These are phyloP conservation scores for Kodamaea anthophila DNA, from an alignment of 1,139 yeast genomes.

Conservation along the genomic window DNA sequence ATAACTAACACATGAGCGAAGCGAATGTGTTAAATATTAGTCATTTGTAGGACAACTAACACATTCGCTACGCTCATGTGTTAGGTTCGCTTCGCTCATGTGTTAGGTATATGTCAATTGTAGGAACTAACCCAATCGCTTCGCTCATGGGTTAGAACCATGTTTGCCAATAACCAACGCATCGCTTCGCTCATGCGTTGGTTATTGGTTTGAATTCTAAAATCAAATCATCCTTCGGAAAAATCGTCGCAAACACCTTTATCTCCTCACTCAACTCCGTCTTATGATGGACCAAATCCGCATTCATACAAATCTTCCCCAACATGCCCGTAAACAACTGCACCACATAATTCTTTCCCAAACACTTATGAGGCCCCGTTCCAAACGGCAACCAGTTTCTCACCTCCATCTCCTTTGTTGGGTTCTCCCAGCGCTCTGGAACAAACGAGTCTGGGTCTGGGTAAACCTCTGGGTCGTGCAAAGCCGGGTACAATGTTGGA, in stretches of 20 bases:
- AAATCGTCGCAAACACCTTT: constrained; percentile 94
- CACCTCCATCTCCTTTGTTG: constrained; percentile 50
- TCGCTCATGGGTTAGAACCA: too few relatives aligned
- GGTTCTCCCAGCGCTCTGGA: constrained; percentile 85
- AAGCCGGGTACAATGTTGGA: constrained; percentile 90
- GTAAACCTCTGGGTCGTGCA: constrained; percentile 95
- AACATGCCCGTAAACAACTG: constrained; percentile 83
- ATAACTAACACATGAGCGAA: too few relatives aligned
- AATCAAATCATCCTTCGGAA: constrained; percentile 93
- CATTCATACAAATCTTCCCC: constrained; percentile 78
- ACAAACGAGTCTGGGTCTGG: constrained; percentile 88
- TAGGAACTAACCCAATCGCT: too few relatives aligned
- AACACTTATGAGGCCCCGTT: constrained; percentile 92
- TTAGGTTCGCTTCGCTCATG: too few relatives aligned
- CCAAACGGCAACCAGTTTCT: constrained; percentile 97
- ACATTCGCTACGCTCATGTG: too few relatives aligned
- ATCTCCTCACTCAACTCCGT: constrained; percentile 85
- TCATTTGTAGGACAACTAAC: too few relatives aligned
- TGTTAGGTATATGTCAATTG: too few relatives aligned
- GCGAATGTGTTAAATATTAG: too few relatives aligned
- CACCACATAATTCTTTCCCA: constrained; percentile 91
- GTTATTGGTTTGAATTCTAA: constrained; percentile 72
- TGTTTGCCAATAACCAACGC: too few relatives aligned
- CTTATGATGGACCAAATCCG: constrained; percentile 75
- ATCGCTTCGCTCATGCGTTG: too few relatives aligned